Base-by-base conservation (phyloP, 768 basidiomycete species). In the Inosperma sp. region DNA sequence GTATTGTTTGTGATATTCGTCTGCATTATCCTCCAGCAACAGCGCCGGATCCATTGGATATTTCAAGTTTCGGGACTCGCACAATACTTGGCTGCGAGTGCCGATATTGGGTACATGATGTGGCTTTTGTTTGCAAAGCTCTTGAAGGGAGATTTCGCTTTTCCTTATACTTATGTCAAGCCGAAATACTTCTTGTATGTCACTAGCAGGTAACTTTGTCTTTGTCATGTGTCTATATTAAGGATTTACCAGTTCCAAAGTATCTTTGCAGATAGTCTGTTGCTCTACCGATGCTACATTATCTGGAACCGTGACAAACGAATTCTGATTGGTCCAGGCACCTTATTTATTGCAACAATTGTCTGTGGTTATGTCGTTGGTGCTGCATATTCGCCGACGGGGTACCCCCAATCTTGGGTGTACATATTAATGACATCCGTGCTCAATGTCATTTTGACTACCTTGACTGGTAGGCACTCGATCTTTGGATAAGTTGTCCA, bases 251-350 rank as follows among this genome's bases (percentile, higher is more conserved):
- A 12, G 6, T n/a, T n/a, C n/a, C n/a, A n/a, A n/a, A 68, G 67
- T 48, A 57, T 69, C 21, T 35, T 70, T 21, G 69, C 68, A 5
- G 67, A 72, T 50, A 56, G 54, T 16, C 62, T 71, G 21, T 56
- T 72, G 33, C 39, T 69, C 30, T 72, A 72, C 53, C 63, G 72
- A 33, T 73, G 71, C 47, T 71, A 66, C 49, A 62, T 69, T n/a
- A 65, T 72, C 29, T 72, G 72, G 70, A 64, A 62, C 26, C 59
- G 56, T 39, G 65, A 59, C 5, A 61, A 63, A 51, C 56, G 55
- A 33, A 55, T 72, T 19, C 58, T 65, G 4, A 37, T 64, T 43
- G 62, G 56, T 6, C 65, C 70, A 1, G 23, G 60, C 3, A 40
- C 65, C 1, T 49, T 71, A 14, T 57, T 73, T 13, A n/a, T 68